Conservation (phyloP, 1,139 yeast genomes). For the Magnusiomyces magnusii region DNA sequence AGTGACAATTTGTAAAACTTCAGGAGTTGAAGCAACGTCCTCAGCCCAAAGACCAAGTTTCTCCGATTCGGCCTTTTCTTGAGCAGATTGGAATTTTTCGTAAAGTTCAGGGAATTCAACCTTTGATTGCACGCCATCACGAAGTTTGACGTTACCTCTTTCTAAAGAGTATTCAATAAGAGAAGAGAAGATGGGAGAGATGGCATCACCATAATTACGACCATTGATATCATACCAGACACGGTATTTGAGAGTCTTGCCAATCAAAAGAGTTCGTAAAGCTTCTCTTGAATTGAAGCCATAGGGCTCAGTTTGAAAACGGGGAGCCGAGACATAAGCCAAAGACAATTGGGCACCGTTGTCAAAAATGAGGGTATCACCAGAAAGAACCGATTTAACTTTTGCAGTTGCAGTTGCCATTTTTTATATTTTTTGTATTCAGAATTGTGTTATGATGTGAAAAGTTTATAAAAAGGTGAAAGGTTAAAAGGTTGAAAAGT, state of each 20-base stretch:
- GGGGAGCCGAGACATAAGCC: constrained; percentile 54
- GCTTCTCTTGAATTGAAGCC: constrained; percentile 55
- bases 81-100: constrained; percentile 37
- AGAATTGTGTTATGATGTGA: no score
- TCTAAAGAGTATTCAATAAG: constrained; percentile 49
- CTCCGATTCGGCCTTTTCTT: constrained; percentile 45
- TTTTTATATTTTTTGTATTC: no score
- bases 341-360: constrained; percentile 59
- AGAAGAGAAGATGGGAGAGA: constrained; percentile 56
- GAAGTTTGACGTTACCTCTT: constrained; percentile 56
- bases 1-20: constrained; percentile 35
- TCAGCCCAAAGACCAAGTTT: constrained; percentile 49
- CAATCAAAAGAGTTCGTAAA: constrained; percentile 56
- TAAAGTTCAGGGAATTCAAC: constrained; percentile 33
- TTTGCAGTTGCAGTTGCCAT: constrained; percentile 12
- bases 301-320: constrained; percentile 36
- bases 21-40: constrained; percentile 17
- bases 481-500: no score
- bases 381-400: constrained; percentile 65
- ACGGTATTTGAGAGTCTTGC: constrained; percentile 57
- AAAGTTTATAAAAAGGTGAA: no score
- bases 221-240: constrained; percentile 48
- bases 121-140: constrained; percentile 42
- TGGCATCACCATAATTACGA: constrained; percentile 67
- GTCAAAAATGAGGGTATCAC: constrained; percentile 61